Base-by-base conservation (phyloP, 768 basidiomycete genomes). In the Leccinum olivaceopallidum region DNA sequence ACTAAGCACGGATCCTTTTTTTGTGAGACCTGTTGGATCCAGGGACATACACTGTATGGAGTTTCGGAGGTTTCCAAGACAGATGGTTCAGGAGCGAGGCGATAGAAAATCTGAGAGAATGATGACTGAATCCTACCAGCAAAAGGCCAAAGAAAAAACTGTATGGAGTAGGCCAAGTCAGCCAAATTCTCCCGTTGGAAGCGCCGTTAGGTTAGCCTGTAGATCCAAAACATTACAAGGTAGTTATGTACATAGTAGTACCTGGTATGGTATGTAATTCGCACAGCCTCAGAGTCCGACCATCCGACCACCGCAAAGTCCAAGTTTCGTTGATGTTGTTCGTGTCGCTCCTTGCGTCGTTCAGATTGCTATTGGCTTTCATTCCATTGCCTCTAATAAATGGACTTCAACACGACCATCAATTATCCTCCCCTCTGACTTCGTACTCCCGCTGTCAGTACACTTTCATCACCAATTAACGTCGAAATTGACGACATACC, bases 391-490 rank as follows among this genome's bases (percentile, higher is more conserved):
- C 82, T 9, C 76, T 77, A 22, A 58, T 60, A 54, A 58, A 44
- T 44, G 65, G 76, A 7, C 76, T 95, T 9, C 82, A 83, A 63
- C 78, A 88, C 65, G 84, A 94, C 65, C 88, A 88, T 50, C 88
- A 92, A 68, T 77, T 97, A 18, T 84, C 89, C 0, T 92, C 93
- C 7, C 90, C 94, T 0, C 68, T 95, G 69, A 93, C 92, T 5
- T 87, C 90, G 9, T 89, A 89, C 71, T 76, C 85, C 20, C 85
- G 90, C 65, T 78, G 94, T 95, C 67, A 73, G 90, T 78, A 58
- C 9, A 14, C 44, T 52, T 63, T 44, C 24, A 13, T 10, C 22
- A 37, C 18, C 32, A 18, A 20, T 55, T 57, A 14, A 14, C 50
- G 24, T 10, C 20, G 9, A 49, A 22, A 10, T 48, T 59, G 37